These are phyloP conservation scores for Vitis riparia DNA, from an alignment of 164 flowering plant genomes.

Conservation along the genomic window DNA sequence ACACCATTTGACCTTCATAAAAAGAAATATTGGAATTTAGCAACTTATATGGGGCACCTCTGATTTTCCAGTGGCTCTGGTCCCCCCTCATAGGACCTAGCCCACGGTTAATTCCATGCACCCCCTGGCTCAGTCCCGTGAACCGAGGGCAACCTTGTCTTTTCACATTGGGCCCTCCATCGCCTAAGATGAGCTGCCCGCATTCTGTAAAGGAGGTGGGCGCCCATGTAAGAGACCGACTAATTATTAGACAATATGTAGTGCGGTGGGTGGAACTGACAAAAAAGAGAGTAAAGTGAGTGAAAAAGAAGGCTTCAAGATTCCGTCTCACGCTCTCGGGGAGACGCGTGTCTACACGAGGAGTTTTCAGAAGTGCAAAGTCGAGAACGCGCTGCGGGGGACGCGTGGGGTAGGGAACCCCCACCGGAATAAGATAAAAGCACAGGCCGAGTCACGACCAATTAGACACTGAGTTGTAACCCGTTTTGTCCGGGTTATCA, in stretches of 20 bases:
- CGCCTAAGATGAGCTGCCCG: no score
- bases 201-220: background rate
- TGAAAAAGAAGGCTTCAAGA: conserved; percentile 6
- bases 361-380: no score
- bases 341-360: background rate
- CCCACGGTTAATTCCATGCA: no score
- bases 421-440: conserved; percentile 11
- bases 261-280: conserved; percentile 36
- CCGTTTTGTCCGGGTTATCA: conserved; percentile 42
- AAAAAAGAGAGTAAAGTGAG: conserved; percentile 14
- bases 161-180: no score
- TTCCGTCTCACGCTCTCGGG: conserved; percentile 7
- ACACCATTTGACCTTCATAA: background rate
- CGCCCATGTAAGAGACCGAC: background rate
- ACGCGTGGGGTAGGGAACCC: conserved; percentile 2
- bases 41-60: background rate
- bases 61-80: no score
- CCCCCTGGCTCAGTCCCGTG: no score
- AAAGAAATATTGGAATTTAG: background rate
- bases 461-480: conserved; percentile 29
- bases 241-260: conserved; percentile 16
- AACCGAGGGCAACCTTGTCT: no score
- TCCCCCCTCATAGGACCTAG: background rate
- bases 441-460: background rate
- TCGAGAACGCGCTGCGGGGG: no score